Conservation (phyloP, 1,284 basidiomycete species). For the Trichosporon sp. region DNA sequence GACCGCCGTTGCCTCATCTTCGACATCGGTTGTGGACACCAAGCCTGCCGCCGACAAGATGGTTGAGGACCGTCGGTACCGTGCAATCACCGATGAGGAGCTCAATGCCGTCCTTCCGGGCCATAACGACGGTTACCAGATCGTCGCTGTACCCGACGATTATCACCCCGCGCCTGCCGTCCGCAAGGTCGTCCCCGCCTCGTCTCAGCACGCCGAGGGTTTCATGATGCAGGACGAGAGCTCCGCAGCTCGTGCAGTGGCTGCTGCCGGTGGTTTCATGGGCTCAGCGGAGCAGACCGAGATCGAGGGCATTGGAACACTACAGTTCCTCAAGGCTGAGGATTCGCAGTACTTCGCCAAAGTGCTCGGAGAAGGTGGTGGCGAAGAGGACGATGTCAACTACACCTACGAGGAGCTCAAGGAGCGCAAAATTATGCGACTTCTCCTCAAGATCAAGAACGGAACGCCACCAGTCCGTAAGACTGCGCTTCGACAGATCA, state of each 20-base stretch:
- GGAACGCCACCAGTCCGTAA: constrained; percentile 98
- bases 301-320: constrained; percentile 93
- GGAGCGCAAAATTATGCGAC: constrained; percentile 98
- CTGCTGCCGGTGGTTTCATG: constrained; percentile 72
- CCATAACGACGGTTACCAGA: constrained; percentile 68
- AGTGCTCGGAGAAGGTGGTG: constrained; percentile 73
- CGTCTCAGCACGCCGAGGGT: constrained; percentile 62
- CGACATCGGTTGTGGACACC: constrained; percentile 37
- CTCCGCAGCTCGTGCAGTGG: constrained; percentile 75
- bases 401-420: constrained; percentile 97
- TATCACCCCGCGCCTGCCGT: constrained; percentile 70
- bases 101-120: constrained; percentile 83
- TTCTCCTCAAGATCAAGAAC: constrained; percentile 99
- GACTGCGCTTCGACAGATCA: constrained; percentile 94
- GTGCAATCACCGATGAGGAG: constrained; percentile 92
- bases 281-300: constrained; percentile 95
- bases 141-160: constrained; percentile 88
- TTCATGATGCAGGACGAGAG: constrained; percentile 96
- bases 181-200: constrained; percentile 44
- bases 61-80: constrained; percentile 92
- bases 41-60: constrained; percentile 59
- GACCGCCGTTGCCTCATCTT: constrained; percentile 47
- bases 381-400: constrained; percentile 78
- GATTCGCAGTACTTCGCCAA: constrained; percentile 98
- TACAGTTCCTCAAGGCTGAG: constrained; percentile 97